Evolutionary conservation across 805 yeast genomes (phyloP).

Genomic region (Debaryomyces castellii): DNA sequence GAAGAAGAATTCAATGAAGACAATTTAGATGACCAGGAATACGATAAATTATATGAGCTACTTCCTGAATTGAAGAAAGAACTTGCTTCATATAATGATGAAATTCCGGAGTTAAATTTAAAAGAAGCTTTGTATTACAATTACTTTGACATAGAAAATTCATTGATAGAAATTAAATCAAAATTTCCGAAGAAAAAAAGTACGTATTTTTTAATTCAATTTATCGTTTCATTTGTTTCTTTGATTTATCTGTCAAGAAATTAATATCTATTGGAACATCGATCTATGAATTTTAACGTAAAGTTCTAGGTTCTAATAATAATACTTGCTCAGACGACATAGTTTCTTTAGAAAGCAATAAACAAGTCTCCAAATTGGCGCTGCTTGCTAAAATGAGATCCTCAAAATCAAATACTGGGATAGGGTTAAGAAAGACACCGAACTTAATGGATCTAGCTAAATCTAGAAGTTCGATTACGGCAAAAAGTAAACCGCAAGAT

Average conservation of each 20-base stretch:
- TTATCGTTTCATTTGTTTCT: conserved; percentile 5
- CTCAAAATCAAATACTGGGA: conserved; percentile 1
- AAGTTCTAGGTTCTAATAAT: conserved; percentile 18
- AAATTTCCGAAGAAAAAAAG: conserved; percentile 38
- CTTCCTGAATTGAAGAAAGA: conserved; percentile 44
- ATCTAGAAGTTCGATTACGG: background rate
- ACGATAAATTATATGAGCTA: conserved; percentile 39
- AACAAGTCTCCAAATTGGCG: conserved; percentile 15
- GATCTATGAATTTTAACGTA: conserved; percentile 6
- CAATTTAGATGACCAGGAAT: conserved; percentile 37
- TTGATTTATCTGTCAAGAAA: background rate
- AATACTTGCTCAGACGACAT: conserved; percentile 1
- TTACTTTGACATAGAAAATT: conserved; percentile 52
- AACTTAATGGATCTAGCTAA: background rate
- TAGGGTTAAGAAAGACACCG: background rate
- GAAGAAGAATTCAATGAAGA: conserved; percentile 40
- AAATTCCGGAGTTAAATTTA: conserved; percentile 48
- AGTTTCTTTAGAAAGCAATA: background rate
- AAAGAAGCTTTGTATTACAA: conserved; percentile 60
- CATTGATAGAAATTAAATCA: conserved; percentile 47
- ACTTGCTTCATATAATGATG: conserved; percentile 39
- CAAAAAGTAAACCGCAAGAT: background rate
- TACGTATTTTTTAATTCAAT: conserved; percentile 37
- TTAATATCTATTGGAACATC: conserved; percentile 2
- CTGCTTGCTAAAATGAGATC: conserved; percentile 23